Percentiles rank a stretch among this genome's conserved stretches.
These are phyloP conservation scores for Liquidambar formosana DNA, from an alignment of 164 flowering plant genomes.

Conservation along the genomic window DNA sequence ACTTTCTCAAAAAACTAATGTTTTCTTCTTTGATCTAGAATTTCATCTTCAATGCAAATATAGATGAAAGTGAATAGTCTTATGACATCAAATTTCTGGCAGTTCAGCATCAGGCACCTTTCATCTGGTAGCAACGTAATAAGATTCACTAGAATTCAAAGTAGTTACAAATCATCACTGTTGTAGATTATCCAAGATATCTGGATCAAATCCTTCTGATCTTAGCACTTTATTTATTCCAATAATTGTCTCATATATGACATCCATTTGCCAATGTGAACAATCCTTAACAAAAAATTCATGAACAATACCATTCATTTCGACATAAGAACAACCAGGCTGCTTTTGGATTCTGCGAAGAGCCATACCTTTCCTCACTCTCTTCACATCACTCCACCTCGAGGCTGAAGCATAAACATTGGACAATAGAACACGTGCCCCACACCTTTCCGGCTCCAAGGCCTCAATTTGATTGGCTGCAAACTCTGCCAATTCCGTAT, in stretches of 20 bases:
- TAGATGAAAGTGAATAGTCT: no score
- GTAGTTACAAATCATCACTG: no score
- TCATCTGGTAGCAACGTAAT: background rate
- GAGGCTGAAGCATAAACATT: conserved; percentile 30
- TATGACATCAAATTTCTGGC: background rate
- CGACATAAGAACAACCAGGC: conserved; percentile 35
- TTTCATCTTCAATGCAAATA: no score
- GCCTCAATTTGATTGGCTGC: conserved; percentile 26
- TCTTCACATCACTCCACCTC: conserved; percentile 37
- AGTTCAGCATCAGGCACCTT: background rate
- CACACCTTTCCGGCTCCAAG: conserved; percentile 32
- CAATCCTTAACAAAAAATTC: conserved; percentile 31
- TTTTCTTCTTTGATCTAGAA: no score
- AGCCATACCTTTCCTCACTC: conserved; percentile 29
- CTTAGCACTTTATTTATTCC: conserved; percentile 18
- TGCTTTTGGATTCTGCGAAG: conserved; percentile 24
- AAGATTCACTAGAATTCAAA: background rate
- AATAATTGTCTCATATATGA: conserved; percentile 12
- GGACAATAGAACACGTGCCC: conserved; percentile 31
- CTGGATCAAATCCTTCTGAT: conserved; percentile 20
- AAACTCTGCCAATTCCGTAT: conserved; percentile 29
- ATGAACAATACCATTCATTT: conserved; percentile 34
- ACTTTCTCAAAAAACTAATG: no score
- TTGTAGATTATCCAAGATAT: conserved; percentile 16
- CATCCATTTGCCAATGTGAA: conserved; percentile 22